Conservation (phyloP, 768 basidiomycete species). For the Agaricus bisporus region DNA sequence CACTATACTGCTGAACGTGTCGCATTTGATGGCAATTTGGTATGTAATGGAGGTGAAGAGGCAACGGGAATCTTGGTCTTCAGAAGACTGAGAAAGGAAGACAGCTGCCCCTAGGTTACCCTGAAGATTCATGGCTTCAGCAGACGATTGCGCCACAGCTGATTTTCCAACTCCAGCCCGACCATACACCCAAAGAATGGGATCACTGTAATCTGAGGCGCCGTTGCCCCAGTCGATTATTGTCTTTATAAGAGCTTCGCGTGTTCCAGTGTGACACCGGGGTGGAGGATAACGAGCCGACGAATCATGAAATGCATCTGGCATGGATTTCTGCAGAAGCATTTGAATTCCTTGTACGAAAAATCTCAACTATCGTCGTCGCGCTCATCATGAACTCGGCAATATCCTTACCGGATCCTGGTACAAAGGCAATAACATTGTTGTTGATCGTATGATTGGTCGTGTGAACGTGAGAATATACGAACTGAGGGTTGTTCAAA, state of each 20-base stretch:
- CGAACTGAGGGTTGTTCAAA: not conserved
- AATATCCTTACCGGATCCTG: too few species aligned
- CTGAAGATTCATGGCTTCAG: not conserved
- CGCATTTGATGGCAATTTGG: not conserved
- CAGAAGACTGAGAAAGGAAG: conserved; percentile 3
- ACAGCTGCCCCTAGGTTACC: conserved; percentile 1
- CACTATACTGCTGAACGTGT: not conserved
- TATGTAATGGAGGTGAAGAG: not conserved
- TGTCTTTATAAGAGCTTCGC: not conserved
- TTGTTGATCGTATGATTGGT: too few species aligned
- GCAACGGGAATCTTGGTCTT: not conserved
- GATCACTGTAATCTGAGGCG: not conserved
- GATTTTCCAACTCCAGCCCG: conserved; percentile 8
- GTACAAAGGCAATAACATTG: too few species aligned
- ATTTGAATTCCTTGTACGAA: not conserved
- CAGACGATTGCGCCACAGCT: conserved; percentile 5
- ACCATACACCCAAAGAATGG: conserved; percentile 4
- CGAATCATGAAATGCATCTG: conserved; percentile 1
- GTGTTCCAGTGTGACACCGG: not conserved
- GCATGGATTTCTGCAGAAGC: not conserved
- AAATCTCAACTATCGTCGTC: too few species aligned
- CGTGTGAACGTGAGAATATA: too few species aligned
- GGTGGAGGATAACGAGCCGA: not conserved
- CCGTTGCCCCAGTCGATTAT: not conserved
- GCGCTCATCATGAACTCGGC: too few species aligned